Conservation (phyloP, 345 rosid species). For the Ceriops zippeliana region DNA sequence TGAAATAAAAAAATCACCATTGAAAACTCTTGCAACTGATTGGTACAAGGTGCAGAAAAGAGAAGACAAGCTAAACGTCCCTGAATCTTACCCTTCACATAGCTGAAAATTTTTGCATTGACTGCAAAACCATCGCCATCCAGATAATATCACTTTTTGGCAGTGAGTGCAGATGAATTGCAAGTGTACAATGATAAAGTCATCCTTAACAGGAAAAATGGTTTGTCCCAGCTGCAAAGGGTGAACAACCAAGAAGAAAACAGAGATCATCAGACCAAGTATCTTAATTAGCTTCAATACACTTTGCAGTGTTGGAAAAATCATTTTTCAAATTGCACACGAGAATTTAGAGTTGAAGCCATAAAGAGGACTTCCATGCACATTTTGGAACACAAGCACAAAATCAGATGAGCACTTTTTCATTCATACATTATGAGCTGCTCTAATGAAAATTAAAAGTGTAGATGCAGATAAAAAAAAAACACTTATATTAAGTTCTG, state of each 20-base stretch:
- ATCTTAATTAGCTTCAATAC: background rate
- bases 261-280: constrained; percentile 5
- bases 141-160: constrained; percentile 39
- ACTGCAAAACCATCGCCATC: constrained; percentile 55
- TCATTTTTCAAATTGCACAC: too few species aligned
- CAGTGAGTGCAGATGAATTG: constrained; percentile 54
- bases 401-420: too few species aligned
- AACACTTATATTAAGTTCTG: too few species aligned
- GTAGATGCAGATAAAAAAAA: too few species aligned
- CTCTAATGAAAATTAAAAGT: too few species aligned
- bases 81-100: constrained; percentile 50
- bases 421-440: too few species aligned
- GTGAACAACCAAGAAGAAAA: constrained; percentile 12
- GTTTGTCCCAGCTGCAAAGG: constrained; percentile 44
- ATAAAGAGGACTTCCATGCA: too few species aligned
- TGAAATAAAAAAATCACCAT: background rate
- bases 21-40: background rate
- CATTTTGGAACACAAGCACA: too few species aligned
- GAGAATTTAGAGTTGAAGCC: too few species aligned
- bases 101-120: constrained; percentile 59
- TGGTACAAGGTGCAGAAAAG: background rate
- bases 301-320: too few species aligned
- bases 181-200: constrained; percentile 52
- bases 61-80: background rate
- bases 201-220: constrained; percentile 47